These are phyloP conservation scores for Colletotrichum nymphaeae DNA, from an alignment of 2,329 filamentous ascomycete species.

Conservation along the genomic window DNA sequence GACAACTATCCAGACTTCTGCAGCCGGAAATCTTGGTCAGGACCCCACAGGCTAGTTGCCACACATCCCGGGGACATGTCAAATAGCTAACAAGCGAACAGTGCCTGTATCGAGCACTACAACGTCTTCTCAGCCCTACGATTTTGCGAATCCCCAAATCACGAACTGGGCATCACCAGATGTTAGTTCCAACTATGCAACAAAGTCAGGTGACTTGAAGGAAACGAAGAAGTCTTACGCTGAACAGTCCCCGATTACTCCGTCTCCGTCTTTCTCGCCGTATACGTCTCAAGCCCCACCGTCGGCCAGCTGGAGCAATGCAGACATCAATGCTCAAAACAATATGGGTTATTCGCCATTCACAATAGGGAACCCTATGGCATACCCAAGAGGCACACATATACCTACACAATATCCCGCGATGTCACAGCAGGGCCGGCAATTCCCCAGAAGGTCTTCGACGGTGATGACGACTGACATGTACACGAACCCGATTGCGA, in stretches of 20 bases:
- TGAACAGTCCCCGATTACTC: constrained; percentile 61
- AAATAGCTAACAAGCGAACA: constrained; percentile 40
- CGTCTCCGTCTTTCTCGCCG: constrained; percentile 61
- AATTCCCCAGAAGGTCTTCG: constrained; percentile 57
- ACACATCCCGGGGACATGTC: not conserved
- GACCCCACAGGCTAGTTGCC: constrained; percentile 57
- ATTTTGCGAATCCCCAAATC: constrained; percentile 50
- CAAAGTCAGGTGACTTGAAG: constrained; percentile 56
- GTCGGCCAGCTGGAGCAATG: constrained; percentile 55
- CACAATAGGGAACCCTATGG: constrained; percentile 52
- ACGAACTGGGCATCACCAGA: constrained; percentile 60
- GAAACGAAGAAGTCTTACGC: constrained; percentile 62
- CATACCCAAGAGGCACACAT: constrained; percentile 42
- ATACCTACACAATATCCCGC: constrained; percentile 52
- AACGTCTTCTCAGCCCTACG: constrained; percentile 44
- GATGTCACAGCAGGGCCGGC: constrained; percentile 49
- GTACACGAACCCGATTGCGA: constrained; percentile 54
- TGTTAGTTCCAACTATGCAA: constrained; percentile 48
- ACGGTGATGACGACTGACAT: constrained; percentile 52
- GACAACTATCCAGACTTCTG: constrained; percentile 52
- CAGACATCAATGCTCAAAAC: constrained; percentile 53
- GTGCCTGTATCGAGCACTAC: constrained; percentile 50
- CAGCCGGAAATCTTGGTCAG: constrained; percentile 49
- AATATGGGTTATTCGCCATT: constrained; percentile 59
- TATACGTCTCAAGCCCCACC: constrained; percentile 56